phyloP scores from a whole-genome alignment of 106 monocot genomes.

The Apostasia ramifera region DNA sequence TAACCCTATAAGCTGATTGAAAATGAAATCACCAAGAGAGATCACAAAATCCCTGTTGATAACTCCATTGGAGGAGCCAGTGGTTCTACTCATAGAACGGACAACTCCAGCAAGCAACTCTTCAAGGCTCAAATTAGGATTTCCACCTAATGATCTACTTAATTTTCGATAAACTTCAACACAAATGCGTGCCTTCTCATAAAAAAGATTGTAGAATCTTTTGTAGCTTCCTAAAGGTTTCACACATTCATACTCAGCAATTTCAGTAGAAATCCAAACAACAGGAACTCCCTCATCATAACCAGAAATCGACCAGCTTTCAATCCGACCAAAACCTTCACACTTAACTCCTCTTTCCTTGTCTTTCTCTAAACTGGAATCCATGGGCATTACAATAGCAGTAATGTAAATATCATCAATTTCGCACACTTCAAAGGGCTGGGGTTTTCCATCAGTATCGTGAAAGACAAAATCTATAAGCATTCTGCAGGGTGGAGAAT shows the following conservation, averaged over 20 bases:
- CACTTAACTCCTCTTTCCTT: conserved; percentile 72
- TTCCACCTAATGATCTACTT: conserved; percentile 53
- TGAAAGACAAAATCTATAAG: conserved; percentile 83
- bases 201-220: conserved; percentile 63
- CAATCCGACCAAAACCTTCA: conserved; percentile 94
- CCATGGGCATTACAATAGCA: conserved; percentile 85
- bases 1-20: conserved; percentile 81
- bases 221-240: conserved; percentile 76
- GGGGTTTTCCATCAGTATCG: conserved; percentile 78
- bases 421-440: conserved; percentile 93
- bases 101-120: conserved; percentile 83
- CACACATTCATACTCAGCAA: conserved; percentile 92
- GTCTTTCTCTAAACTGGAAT: conserved; percentile 70
- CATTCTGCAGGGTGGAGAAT: conserved; percentile 61
- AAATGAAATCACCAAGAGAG: conserved; percentile 86
- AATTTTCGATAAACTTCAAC: conserved; percentile 71
- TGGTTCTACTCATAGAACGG: conserved; percentile 68
- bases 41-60: conserved; percentile 73
- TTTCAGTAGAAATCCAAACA: conserved; percentile 84
- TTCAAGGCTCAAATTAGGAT: conserved; percentile 73
- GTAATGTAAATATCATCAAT: conserved; percentile 80
- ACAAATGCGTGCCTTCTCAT: conserved; percentile 77
- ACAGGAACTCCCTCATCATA: conserved; percentile 89
- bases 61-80: conserved; percentile 34
- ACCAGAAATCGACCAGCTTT: conserved; percentile 91